Percentiles rank a stretch among this genome's conserved stretches.
Evolutionary conservation across 1,284 basidiomycete genomes (phyloP).

Genomic region (Papiliotrema nemorosa): DNA sequence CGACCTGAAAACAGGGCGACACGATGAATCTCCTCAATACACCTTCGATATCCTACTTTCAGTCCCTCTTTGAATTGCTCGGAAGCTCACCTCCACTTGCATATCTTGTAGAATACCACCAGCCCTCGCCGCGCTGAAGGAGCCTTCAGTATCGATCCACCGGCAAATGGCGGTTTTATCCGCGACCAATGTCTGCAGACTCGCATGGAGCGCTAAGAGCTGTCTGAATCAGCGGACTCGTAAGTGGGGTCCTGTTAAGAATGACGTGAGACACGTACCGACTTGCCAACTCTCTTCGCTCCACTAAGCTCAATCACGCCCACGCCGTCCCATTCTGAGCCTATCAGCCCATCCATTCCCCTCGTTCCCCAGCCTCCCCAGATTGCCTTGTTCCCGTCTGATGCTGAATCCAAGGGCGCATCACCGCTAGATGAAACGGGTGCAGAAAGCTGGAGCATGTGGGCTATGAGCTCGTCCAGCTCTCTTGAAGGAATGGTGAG

Average conservation of each 20-base stretch:
- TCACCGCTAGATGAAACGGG: slow-evolving; percentile 6
- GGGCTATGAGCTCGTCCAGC: slow-evolving; percentile 24
- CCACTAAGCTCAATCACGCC: slow-evolving; percentile 42
- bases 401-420: slow-evolving; percentile 2
- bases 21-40: slow-evolving; percentile 35
- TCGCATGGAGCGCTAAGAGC: slow-evolving; percentile 42
- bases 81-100: slow-evolving; percentile 27
- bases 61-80: not conserved
- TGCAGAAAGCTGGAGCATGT: slow-evolving; percentile 16
- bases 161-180: slow-evolving; percentile 25
- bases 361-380: slow-evolving; percentile 38
- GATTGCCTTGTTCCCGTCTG: not conserved
- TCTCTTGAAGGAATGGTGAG: slow-evolving; percentile 9
- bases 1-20: slow-evolving; percentile 31
- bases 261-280: no score
- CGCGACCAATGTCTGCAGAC: slow-evolving; percentile 21
- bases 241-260: no score
- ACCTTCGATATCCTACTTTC: slow-evolving; percentile 15
- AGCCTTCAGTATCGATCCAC: slow-evolving; percentile 47
- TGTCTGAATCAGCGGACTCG: slow-evolving; percentile 9
- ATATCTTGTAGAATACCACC: slow-evolving; percentile 22
- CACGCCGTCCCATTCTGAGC: slow-evolving; percentile 30
- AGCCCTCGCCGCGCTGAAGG: slow-evolving; percentile 37
- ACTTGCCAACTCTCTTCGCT: slow-evolving; percentile 36
- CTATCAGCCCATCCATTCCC: slow-evolving; percentile 28